Percentiles rank a stretch among this genome's conserved stretches.
phyloP scores from a whole-genome alignment of 163 green algal genomes.

The Chlorella variabilis region DNA sequence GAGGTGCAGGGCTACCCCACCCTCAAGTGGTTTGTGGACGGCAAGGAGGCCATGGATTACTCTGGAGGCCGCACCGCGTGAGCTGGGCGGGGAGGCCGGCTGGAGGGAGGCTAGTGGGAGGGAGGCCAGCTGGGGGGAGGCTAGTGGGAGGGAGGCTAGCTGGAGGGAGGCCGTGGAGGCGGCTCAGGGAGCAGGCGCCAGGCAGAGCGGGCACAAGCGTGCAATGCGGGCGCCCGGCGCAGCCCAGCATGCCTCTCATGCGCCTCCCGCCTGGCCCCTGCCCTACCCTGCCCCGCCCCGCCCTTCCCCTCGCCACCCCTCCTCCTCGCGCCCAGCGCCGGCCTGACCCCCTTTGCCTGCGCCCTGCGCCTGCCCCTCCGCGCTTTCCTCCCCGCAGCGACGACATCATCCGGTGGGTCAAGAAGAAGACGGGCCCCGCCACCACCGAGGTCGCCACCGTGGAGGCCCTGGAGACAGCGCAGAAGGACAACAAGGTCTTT shows the following conservation, averaged over 20 bases:
- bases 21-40: conserved; percentile 92
- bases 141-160: no score
- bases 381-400: conserved; percentile 59
- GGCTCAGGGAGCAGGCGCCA: no score
- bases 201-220: no score
- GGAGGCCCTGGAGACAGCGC: conserved; percentile 38
- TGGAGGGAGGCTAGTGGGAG: background rate
- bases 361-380: background rate
- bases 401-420: conserved; percentile 84
- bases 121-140: background rate
- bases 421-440: conserved; percentile 88
- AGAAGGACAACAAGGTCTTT: conserved; percentile 42
- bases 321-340: no score
- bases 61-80: conserved; percentile 72
- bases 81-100: conserved; percentile 24
- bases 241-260: no score
- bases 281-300: no score
- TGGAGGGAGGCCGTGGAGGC: background rate
- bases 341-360: background rate
- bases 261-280: no score
- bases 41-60: conserved; percentile 75
- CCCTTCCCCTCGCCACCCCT: no score
- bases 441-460: conserved; percentile 20
- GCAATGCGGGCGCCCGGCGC: no score
- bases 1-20: conserved; percentile 84